Evolutionary conservation across 1,284 basidiomycete genomes (phyloP).

Genomic region (Coriolopsis trogii): DNA sequence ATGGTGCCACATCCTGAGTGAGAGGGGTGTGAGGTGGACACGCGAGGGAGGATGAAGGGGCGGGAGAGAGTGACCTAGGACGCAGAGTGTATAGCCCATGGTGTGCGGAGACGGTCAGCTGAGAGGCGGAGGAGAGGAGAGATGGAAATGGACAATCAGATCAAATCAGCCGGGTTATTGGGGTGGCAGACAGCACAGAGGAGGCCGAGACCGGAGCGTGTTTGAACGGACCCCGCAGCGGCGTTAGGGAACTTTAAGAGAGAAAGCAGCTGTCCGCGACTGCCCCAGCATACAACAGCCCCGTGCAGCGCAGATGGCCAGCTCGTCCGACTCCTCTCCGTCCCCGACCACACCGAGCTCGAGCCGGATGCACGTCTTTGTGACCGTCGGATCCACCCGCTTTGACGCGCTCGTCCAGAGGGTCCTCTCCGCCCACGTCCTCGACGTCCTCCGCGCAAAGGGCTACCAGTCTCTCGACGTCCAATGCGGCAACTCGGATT

Average conservation of each 20-base stretch:
- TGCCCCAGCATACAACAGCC: not conserved
- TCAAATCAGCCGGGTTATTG: slow-evolving; percentile 13
- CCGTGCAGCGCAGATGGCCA: slow-evolving; percentile 12
- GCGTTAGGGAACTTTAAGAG: slow-evolving; percentile 10
- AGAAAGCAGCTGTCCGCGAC: slow-evolving; percentile 1
- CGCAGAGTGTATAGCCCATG: slow-evolving; percentile 67
- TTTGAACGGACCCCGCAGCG: not conserved
- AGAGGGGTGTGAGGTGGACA: slow-evolving; percentile 17
- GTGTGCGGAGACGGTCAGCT: slow-evolving; percentile 10
- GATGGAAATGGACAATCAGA: slow-evolving; percentile 12
- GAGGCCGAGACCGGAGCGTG: not conserved
- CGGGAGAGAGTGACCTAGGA: slow-evolving; percentile 46
- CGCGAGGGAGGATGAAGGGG: slow-evolving; percentile 3
- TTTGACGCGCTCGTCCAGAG: slow-evolving; percentile 77
- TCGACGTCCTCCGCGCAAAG: slow-evolving; percentile 52
- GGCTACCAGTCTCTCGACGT: slow-evolving; percentile 66
- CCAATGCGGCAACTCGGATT: slow-evolving; percentile 68
- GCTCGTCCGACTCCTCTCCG: slow-evolving; percentile 14
- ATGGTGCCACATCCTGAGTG: slow-evolving; percentile 94
- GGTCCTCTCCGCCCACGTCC: slow-evolving; percentile 59
- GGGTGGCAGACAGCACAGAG: slow-evolving; percentile 3
- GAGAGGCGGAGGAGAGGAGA: slow-evolving; percentile 9
- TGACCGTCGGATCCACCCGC: slow-evolving; percentile 90
- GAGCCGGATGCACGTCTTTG: slow-evolving; percentile 63
- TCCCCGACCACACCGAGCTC: slow-evolving; percentile 10